Evolutionary conservation across 1,139 yeast genomes (phyloP), one percentile per base, ranked within the genome.

Genomic region (Geotrichum klebahnii): DNA sequence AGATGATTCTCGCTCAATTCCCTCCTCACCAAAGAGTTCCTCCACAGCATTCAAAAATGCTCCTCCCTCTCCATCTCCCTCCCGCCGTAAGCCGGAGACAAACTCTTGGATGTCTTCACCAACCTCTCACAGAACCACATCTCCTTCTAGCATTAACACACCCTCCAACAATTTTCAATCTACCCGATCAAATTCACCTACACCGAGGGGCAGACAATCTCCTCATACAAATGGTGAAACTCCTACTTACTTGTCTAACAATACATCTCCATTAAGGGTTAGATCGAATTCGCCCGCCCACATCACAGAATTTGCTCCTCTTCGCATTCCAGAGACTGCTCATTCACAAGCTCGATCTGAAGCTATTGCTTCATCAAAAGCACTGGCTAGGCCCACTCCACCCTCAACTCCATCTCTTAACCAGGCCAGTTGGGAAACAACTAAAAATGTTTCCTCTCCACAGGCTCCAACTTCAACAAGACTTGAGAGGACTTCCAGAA

Each of bases 311-410:
- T 40, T 40, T 31, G 19, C 16, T 9, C 44, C 36, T 9, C 20
- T 40, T 23, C 26, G 26, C 12, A 17, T 14, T 9, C 29, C 36
- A 5, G 36, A 40, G 20, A 29, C 36, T 1, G 44, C 20, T 22
- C 44, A 40, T 3, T 14, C 44, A 2, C 44, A 40, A 29, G 44
- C 44, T 19, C 44, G 36, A 3, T 14, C 23, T 40, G 36, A 40
- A 20, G 44, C 36, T 9, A 8, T 40, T 6, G 36, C 35, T 6
- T 29, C 31, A 17, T 29, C 33, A 5, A 39, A 39, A 14, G 22
- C 28, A 23, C 24, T 6, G 16, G 16, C 34, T 5, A 39, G 17
- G 23, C 28, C n/a, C n/a, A n/a, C 43, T 26, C 17, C 32, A n/a
- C 29, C 29, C 6, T 12, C 3, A 22, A 12, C 41, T 4, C 41